Base-by-base conservation (phyloP, 139 green algal genomes). In the Dunaliella primolecta region DNA sequence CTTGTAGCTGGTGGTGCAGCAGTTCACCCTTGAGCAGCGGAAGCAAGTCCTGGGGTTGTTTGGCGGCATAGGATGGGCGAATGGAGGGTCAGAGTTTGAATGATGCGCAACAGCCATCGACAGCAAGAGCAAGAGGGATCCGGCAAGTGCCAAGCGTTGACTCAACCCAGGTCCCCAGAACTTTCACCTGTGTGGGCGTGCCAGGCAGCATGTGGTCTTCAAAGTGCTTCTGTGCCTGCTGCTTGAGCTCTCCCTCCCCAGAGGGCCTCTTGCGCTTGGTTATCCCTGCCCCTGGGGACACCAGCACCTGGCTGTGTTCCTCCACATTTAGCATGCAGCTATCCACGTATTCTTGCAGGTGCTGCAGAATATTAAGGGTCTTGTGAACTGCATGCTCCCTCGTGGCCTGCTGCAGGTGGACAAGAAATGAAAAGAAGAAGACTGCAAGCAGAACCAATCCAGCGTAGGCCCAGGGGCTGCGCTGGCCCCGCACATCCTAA, bases 1-100 rank as follows among this genome's bases (percentile, higher is more conserved):
- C 96, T 78, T 93, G 92, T 77, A 98, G 90, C 90, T 98, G 96
- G 84, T 98, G 96, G 79, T 94, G 89, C 1, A 95, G 93, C 86
- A 96, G 88, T 75, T 94, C 89, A 24, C 92, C 93, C 29, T 84
- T 81, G 21, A 98, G 93, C 29, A 96, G 89, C 23, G 95, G 95
- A 83, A 96, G 87, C 36, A 98, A 87, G 36, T 92, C 91, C 90
- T 96, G 91, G 30, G 55, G 76, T 3, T 1, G 36, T 21, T 0
- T 2, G 25, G 70, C 29, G 25, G 25, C 56, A 15, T 72, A 29
- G 56, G 56, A 72, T 72, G 20, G 20, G 56, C 56, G 15, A 29
- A 15, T n/a, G n/a, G n/a, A n/a, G n/a, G n/a, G n/a, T n/a, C n/a
- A n/a, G n/a, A n/a, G n/a, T n/a, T n/a, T n/a, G n/a, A n/a, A n/a